A percentile compares a stretch with the other conserved stretches of the same genome.
phyloP scores from a whole-genome alignment of 1,139 yeast species.

The Meyerozyma elateridarum region DNA sequence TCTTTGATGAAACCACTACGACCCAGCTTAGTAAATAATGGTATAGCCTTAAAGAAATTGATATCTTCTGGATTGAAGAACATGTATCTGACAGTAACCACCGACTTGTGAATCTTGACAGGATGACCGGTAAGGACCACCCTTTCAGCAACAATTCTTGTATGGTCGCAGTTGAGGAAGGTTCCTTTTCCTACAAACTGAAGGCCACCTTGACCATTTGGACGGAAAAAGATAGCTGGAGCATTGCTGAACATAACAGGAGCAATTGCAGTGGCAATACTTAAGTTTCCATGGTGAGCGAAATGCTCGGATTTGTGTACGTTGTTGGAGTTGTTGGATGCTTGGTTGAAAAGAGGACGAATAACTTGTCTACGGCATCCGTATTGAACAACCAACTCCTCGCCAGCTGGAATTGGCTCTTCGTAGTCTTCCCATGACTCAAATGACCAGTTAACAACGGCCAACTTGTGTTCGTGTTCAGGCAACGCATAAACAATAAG shows the following conservation, averaged over 20 bases:
- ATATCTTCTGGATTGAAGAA: slow-evolving; percentile 91
- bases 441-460: slow-evolving; percentile 77
- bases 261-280: slow-evolving; percentile 83
- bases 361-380: slow-evolving; percentile 91
- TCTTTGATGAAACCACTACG: slow-evolving; percentile 93
- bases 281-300: slow-evolving; percentile 65
- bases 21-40: slow-evolving; percentile 87
- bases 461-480: slow-evolving; percentile 81
- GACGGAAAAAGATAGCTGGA: slow-evolving; percentile 71
- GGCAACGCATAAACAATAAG: slow-evolving; percentile 69
- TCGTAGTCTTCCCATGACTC: slow-evolving; percentile 88
- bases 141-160: slow-evolving; percentile 82
- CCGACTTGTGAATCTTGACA: slow-evolving; percentile 86
- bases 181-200: slow-evolving; percentile 88
- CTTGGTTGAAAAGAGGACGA: slow-evolving; percentile 79
- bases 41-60: slow-evolving; percentile 85
- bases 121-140: slow-evolving; percentile 91
- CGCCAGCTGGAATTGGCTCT: slow-evolving; percentile 78
- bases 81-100: slow-evolving; percentile 94
- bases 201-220: slow-evolving; percentile 40
- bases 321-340: slow-evolving; percentile 71
- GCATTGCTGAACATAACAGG: slow-evolving; percentile 84
- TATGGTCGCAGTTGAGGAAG: slow-evolving; percentile 79
- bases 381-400: slow-evolving; percentile 76
- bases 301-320: slow-evolving; percentile 85